phyloP scores from a whole-genome alignment of 1,284 basidiomycete species.

The Microbotryum violaceum region DNA sequence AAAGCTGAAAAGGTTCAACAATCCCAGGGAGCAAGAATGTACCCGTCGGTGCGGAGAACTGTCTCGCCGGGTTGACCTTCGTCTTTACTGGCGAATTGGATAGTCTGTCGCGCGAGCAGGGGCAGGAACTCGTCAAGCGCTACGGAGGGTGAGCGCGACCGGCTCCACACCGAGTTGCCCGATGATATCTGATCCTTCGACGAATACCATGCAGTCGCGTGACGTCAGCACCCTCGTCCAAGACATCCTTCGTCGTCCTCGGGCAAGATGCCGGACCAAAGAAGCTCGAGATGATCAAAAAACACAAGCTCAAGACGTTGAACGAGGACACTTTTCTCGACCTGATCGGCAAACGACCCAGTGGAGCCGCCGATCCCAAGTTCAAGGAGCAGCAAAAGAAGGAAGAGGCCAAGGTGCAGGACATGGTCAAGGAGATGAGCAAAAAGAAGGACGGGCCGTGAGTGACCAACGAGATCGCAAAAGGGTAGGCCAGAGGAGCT shows the following conservation, averaged over 20 bases:
- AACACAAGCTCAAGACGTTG: conserved; percentile 63
- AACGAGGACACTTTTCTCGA: conserved; percentile 82
- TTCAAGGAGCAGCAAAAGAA: conserved; percentile 53
- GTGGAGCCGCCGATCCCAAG: conserved; percentile 20
- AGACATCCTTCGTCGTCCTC: conserved; percentile 82
- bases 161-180: neutral
- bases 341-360: conserved; percentile 53
- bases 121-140: conserved; percentile 78
- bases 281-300: conserved; percentile 78
- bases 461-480: neutral
- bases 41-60: conserved; percentile 68
- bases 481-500: neutral
- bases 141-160: conserved; percentile 67
- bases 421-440: conserved; percentile 67
- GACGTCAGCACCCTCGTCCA: conserved; percentile 76
- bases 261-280: conserved; percentile 80
- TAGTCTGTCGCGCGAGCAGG: conserved; percentile 81
- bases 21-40: conserved; percentile 68
- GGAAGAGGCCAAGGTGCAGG: conserved; percentile 61
- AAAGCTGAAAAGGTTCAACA: conserved; percentile 49
- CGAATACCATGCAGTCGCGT: conserved; percentile 56
- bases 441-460: conserved; percentile 24
- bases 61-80: conserved; percentile 76
- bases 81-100: conserved; percentile 93
- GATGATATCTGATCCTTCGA: neutral